These are phyloP conservation scores for Pisolithus tinctorius DNA, from an alignment of 768 basidiomycete species.

Conservation along the genomic window DNA sequence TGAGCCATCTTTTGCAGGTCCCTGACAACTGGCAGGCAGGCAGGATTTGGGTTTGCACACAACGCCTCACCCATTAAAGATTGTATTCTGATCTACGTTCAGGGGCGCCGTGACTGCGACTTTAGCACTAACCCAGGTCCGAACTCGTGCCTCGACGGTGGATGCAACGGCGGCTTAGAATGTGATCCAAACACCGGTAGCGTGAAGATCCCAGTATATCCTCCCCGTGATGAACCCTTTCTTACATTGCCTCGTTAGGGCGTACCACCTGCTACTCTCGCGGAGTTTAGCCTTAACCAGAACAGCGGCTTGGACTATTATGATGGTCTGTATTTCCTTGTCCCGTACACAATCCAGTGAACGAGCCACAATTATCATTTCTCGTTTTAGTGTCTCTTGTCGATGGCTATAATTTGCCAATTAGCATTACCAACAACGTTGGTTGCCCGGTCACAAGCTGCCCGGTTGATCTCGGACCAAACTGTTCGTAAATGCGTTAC, in stretches of 20 bases:
- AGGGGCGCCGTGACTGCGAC: constrained; percentile 50
- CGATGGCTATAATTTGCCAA: constrained; percentile 53
- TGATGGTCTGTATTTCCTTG: constrained; percentile 36
- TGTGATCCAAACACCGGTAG: constrained; percentile 50
- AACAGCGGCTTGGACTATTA: constrained; percentile 43
- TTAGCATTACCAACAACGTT: constrained; percentile 45
- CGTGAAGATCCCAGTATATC: constrained; percentile 10
- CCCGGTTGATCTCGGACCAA: constrained; percentile 48
- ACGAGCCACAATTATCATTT: background rate
- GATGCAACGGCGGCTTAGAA: constrained; percentile 56
- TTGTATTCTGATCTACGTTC: background rate
- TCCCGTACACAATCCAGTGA: background rate
- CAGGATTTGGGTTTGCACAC: constrained; percentile 44
- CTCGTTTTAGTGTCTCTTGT: constrained; percentile 46
- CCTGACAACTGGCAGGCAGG: constrained; percentile 57
- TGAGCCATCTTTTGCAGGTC: constrained; percentile 22
- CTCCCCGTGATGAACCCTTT: background rate
- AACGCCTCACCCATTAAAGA: background rate
- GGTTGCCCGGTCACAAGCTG: constrained; percentile 52
- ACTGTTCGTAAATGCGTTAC: constrained; percentile 31
- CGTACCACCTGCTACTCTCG: constrained; percentile 54
- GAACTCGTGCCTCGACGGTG: constrained; percentile 51
- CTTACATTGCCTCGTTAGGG: constrained; percentile 24
- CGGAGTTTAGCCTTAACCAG: constrained; percentile 50
- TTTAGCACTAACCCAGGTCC: constrained; percentile 41